phyloP scores from a whole-genome alignment of 2,329 filamentous ascomycete genomes.

The Zalaria sp. region DNA sequence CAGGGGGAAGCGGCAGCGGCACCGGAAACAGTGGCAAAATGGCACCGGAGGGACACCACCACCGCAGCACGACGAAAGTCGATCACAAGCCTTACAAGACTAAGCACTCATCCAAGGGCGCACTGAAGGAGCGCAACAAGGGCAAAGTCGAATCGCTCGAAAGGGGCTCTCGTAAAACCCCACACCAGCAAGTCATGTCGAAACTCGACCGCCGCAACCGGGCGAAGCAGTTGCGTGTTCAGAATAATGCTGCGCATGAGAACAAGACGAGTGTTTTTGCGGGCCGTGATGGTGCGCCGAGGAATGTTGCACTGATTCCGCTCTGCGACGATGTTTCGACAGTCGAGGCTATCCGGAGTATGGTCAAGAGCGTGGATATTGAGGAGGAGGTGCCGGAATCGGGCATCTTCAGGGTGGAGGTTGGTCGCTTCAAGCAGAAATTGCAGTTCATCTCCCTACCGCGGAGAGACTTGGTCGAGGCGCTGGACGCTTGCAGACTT shows the following conservation, averaged over 20 bases:
- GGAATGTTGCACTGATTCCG: constrained; percentile 78
- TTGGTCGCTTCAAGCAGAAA: constrained; percentile 92
- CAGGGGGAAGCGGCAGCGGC: constrained; percentile 38
- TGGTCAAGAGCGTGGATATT: constrained; percentile 72
- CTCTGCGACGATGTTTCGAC: constrained; percentile 62
- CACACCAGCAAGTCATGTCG: constrained; percentile 92
- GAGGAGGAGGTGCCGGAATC: constrained; percentile 47
- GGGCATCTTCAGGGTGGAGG: constrained; percentile 44
- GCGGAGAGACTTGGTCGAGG: constrained; percentile 58
- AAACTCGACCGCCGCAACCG: constrained; percentile 93
- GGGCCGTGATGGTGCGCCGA: constrained; percentile 75
- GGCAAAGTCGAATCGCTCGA: constrained; percentile 66
- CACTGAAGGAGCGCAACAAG: constrained; percentile 73
- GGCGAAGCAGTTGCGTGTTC: constrained; percentile 73
- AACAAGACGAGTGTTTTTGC: constrained; percentile 68
- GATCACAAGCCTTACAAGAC: constrained; percentile 87
- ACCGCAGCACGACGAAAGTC: constrained; percentile 83
- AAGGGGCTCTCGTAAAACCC: constrained; percentile 65
- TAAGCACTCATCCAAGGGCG: constrained; percentile 75
- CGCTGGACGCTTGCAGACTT: constrained; percentile 71
- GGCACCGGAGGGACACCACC: constrained; percentile 65
- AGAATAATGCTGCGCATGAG: constrained; percentile 72
- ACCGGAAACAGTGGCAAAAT: constrained; percentile 39
- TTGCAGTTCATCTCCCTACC: constrained; percentile 70
- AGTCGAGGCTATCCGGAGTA: constrained; percentile 47